These are phyloP conservation scores for Alternaria sp. DNA, from an alignment of 2,329 filamentous ascomycete species.

Conservation along the genomic window DNA sequence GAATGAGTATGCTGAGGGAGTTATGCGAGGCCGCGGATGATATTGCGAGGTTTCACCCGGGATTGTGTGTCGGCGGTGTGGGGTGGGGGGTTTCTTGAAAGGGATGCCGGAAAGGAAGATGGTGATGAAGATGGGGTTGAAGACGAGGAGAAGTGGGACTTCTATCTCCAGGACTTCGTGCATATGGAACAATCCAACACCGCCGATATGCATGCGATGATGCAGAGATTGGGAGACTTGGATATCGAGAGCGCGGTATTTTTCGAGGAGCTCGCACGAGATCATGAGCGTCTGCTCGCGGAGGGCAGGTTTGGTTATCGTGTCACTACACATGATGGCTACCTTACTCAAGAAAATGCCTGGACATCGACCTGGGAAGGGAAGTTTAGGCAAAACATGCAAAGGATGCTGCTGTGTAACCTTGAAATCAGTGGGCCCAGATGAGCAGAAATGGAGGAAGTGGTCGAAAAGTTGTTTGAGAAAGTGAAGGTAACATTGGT, in stretches of 20 bases:
- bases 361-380: not conserved
- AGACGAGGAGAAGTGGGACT: no score
- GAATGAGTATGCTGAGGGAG: not conserved
- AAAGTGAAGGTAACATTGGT: not conserved
- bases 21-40: no score
- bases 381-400: rapidly evolving
- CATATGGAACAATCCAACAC: no score
- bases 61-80: no score
- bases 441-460: not conserved
- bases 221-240: no score
- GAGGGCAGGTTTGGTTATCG: rapidly evolving
- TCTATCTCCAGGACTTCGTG: no score
- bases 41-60: no score
- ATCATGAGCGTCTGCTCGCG: not conserved
- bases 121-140: no score
- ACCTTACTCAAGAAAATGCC: not conserved
- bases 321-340: not conserved
- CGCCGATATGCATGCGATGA: no score
- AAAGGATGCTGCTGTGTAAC: not conserved
- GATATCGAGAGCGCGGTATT: not conserved
- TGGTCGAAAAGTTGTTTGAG: not conserved
- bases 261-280: not conserved
- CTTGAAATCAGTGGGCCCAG: not conserved
- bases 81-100: no score
- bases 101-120: no score